Evolutionary conservation across 441 rosid species (phyloP).

Genomic region (Geranium incanum): DNA sequence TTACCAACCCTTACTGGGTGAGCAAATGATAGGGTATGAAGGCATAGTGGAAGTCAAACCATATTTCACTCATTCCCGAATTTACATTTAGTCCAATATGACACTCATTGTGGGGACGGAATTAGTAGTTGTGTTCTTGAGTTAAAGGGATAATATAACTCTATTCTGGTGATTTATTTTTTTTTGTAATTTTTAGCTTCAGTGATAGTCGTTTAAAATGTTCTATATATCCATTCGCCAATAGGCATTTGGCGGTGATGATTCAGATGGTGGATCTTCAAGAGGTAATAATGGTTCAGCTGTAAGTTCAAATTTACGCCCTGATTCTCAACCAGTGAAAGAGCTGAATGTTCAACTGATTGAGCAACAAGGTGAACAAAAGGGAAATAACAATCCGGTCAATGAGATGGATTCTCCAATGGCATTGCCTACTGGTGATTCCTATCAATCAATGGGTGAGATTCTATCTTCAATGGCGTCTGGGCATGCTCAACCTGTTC

Average conservation of each 20-base stretch:
- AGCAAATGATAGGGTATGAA: no score
- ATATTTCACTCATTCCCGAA: no score
- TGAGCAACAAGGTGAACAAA: conserved; percentile 51
- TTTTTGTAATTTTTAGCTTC: background rate
- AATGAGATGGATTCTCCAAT: conserved; percentile 39
- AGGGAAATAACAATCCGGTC: conserved; percentile 44
- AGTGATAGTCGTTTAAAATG: background rate
- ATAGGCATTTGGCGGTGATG: conserved; percentile 85
- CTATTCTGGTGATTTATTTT: background rate
- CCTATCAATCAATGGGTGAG: conserved; percentile 68
- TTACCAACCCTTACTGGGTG: no score
- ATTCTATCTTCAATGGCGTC: conserved; percentile 55
- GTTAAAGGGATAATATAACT: background rate
- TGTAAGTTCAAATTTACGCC: conserved; percentile 39
- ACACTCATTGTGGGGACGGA: no score
- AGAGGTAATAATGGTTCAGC: conserved; percentile 37
- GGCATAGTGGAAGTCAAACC: no score
- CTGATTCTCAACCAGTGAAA: conserved; percentile 39
- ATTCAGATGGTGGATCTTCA: conserved; percentile 70
- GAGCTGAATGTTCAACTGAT: conserved; percentile 36
- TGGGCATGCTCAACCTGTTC: conserved; percentile 42
- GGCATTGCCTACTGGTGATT: conserved; percentile 44
- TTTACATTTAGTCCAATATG: no score
- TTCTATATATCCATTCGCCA: conserved; percentile 12
- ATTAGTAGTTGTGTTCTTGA: background rate